phyloP scores from a whole-genome alignment of 805 yeast species.

The Wickerhamomyces tratensis region DNA sequence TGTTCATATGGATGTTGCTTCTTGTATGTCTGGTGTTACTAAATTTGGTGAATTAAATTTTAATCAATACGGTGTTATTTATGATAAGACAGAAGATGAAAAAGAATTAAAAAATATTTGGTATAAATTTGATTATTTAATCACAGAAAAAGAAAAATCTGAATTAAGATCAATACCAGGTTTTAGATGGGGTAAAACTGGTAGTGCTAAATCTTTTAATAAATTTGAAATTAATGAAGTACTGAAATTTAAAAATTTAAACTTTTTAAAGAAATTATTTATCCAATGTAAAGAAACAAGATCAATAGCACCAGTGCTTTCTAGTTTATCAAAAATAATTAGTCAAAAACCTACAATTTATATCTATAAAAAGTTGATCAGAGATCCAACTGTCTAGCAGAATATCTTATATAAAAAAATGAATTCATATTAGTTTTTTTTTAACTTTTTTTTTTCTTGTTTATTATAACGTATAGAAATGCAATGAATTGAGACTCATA shows the following conservation, averaged over 20 bases:
- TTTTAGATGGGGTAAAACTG: slow-evolving; percentile 34
- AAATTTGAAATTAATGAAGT: slow-evolving; percentile 28
- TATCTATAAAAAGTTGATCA: slow-evolving; percentile 16
- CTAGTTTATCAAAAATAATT: slow-evolving; percentile 4
- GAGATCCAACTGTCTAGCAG: no score
- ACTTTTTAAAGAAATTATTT: background rate
- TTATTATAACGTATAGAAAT: no score
- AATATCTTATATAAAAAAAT: slow-evolving; percentile 1
- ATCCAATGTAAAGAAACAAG: slow-evolving; percentile 7
- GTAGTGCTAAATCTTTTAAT: slow-evolving; percentile 16
- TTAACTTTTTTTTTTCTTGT: no score
- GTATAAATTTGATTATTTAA: slow-evolving; percentile 40
- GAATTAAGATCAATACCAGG: slow-evolving; percentile 17
- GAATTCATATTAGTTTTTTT: no score
- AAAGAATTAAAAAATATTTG: slow-evolving; percentile 29
- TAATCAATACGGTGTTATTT: slow-evolving; percentile 24
- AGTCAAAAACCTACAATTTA: slow-evolving; percentile 17
- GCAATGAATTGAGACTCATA: no score
- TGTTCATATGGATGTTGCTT: slow-evolving; percentile 69
- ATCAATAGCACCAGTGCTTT: slow-evolving; percentile 3
- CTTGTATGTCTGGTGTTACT: slow-evolving; percentile 85
- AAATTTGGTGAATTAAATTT: slow-evolving; percentile 52
- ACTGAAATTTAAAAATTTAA: slow-evolving; percentile 5
- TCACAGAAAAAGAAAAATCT: slow-evolving; percentile 24
- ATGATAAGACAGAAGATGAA: slow-evolving; percentile 68